Conservation (phyloP, 257 asterid species). For the Ligustrum vulgare region DNA sequence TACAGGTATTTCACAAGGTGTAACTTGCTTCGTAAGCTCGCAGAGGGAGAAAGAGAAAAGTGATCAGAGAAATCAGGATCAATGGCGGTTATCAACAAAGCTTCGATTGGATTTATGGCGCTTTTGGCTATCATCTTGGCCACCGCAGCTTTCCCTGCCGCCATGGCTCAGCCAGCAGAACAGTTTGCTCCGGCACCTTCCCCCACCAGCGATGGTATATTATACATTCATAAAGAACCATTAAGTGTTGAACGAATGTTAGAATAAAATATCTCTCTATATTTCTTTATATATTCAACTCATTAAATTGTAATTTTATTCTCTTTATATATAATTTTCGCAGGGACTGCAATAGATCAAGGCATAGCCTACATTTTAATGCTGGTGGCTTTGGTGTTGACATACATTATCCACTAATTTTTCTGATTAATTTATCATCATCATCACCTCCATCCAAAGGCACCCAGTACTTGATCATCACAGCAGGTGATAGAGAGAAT, state of each 20-base stretch:
- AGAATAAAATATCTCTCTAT: too few relatives aligned
- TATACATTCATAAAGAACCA: too few relatives aligned
- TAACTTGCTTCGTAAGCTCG: slow-evolving; percentile 23
- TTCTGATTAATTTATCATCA: slow-evolving; percentile 11
- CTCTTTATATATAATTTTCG: not conserved
- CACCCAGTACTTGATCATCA: not conserved
- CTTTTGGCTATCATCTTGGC: slow-evolving; percentile 25
- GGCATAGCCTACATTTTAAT: slow-evolving; percentile 56
- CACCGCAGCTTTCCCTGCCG: slow-evolving; percentile 10
- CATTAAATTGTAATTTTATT: not conserved
- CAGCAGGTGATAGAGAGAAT: not conserved
- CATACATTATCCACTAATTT: slow-evolving; percentile 52
- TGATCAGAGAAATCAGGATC: not conserved
- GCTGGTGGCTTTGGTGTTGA: slow-evolving; percentile 61
- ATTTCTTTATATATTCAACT: too few relatives aligned
- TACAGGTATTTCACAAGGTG: too few relatives aligned
- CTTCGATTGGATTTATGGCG: slow-evolving; percentile 20
- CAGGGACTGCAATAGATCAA: slow-evolving; percentile 64
- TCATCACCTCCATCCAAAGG: not conserved
- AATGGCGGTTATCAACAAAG: slow-evolving; percentile 37
- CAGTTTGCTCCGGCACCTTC: slow-evolving; percentile 34
- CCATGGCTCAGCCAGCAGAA: slow-evolving; percentile 14
- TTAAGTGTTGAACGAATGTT: too few relatives aligned
- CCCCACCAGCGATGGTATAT: slow-evolving; percentile 42
- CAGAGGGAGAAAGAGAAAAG: slow-evolving; percentile 28